phyloP scores from a whole-genome alignment of 2,329 filamentous ascomycete species.

The Peltaster fructicola region DNA sequence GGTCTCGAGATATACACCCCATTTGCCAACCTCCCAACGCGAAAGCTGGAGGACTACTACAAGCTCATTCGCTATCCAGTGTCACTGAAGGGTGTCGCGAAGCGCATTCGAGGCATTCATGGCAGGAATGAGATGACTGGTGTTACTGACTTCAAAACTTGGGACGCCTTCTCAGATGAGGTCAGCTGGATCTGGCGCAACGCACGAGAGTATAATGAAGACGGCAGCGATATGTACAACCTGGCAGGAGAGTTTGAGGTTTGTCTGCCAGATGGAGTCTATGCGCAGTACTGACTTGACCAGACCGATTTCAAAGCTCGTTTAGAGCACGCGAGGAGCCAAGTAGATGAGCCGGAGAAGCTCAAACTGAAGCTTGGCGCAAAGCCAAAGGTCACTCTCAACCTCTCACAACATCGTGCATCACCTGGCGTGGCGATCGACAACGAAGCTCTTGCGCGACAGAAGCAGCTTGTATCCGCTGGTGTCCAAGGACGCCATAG shows the following conservation, averaged over 20 bases:
- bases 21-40: slow-evolving; percentile 62
- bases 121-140: slow-evolving; percentile 44
- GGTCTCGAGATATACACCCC: slow-evolving; percentile 55
- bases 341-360: slow-evolving; percentile 53
- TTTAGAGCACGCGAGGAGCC: slow-evolving; percentile 52
- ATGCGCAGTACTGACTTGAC: slow-evolving; percentile 5
- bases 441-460: slow-evolving; percentile 34
- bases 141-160: slow-evolving; percentile 57
- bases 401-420: slow-evolving; percentile 18
- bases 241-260: slow-evolving; percentile 69
- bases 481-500: slow-evolving; percentile 26
- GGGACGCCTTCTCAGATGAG: slow-evolving; percentile 66
- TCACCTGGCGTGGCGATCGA: slow-evolving; percentile 35
- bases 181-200: slow-evolving; percentile 73
- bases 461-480: slow-evolving; percentile 33
- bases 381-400: slow-evolving; percentile 23
- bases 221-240: slow-evolving; percentile 67
- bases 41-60: slow-evolving; percentile 70
- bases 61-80: slow-evolving; percentile 65
- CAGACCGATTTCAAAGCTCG: slow-evolving; percentile 52
- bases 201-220: slow-evolving; percentile 78
- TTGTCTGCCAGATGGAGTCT: slow-evolving; percentile 10
- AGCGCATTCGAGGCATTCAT: slow-evolving; percentile 55
- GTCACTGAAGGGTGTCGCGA: slow-evolving; percentile 60
- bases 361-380: slow-evolving; percentile 56